phyloP scores from a whole-genome alignment of 2,329 filamentous ascomycete species.

The Leptographium lundbergii region DNA sequence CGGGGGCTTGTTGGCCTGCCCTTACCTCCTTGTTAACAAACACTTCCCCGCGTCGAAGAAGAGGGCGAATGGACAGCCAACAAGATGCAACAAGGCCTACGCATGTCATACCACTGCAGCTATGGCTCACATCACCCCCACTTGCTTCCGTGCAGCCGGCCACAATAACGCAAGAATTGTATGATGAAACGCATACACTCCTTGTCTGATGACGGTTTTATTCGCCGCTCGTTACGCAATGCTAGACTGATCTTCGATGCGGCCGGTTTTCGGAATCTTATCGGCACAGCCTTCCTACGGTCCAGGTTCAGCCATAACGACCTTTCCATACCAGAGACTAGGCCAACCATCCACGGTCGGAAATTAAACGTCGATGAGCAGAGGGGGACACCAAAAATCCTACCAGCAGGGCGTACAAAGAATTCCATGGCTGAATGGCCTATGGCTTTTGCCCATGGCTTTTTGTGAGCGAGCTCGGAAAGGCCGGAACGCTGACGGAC shows the following conservation, averaged over 20 bases:
- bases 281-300: background rate
- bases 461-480: background rate
- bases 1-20: background rate
- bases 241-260: background rate
- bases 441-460: background rate
- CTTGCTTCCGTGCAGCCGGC: background rate
- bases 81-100: background rate
- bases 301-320: background rate
- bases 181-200: background rate
- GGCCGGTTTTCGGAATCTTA: slow-evolving; percentile 1
- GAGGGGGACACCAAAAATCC: background rate
- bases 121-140: background rate
- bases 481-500: background rate
- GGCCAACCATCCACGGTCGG: too few relatives aligned
- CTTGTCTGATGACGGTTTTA: background rate
- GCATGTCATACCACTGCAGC: background rate
- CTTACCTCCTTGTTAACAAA: background rate
- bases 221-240: background rate
- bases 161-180: background rate
- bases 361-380: background rate
- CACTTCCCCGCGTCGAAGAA: background rate
- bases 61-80: background rate
- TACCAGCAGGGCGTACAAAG: background rate
- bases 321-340: background rate
- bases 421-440: background rate